A percentile compares a stretch with the other conserved stretches of the same genome.
phyloP scores from a whole-genome alignment of 202 grass and related monocot species.

The Musa balbisiana region DNA sequence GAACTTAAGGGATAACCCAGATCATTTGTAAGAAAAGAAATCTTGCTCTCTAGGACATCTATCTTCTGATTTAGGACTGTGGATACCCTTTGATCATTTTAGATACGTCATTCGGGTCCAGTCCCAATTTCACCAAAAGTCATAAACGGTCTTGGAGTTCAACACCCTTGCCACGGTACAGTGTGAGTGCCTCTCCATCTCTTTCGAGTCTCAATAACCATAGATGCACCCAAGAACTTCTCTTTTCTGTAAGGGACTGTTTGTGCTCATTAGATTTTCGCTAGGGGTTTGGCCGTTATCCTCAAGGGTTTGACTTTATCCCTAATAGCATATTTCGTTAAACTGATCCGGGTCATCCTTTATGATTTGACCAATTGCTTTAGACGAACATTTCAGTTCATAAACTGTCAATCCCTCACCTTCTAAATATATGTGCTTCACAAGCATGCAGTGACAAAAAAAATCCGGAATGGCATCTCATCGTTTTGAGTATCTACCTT shows the following conservation, averaged over 20 bases:
- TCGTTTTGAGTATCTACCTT: too few species aligned
- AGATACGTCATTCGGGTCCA: conserved; percentile 38
- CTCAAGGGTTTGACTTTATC: conserved; percentile 32
- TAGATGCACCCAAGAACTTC: conserved; percentile 42
- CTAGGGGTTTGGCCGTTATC: background rate
- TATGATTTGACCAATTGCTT: conserved; percentile 41
- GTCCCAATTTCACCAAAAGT: conserved; percentile 47
- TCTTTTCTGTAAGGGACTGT: conserved; percentile 32
- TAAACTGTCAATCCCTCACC: too few species aligned
- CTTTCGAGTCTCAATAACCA: conserved; percentile 43
- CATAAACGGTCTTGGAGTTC: conserved; percentile 46
- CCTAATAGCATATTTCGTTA: conserved; percentile 43
- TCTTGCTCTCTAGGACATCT: conserved; percentile 44
- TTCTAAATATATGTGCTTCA: too few species aligned
- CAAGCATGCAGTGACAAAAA: too few species aligned
- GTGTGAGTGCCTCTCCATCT: conserved; percentile 45
- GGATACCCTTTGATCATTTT: conserved; percentile 44
- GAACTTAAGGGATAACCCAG: conserved; percentile 39
- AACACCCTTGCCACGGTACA: conserved; percentile 54
- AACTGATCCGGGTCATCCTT: conserved; percentile 36
- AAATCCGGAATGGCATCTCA: too few species aligned
- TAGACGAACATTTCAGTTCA: conserved; percentile 34
- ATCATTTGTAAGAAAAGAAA: conserved; percentile 44
- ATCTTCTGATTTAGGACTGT: conserved; percentile 57
- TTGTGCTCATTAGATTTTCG: conserved; percentile 6